Evolutionary conservation across 2,329 filamentous ascomycete genomes (phyloP).

Genomic region (Ambrosiella cleistominuta): DNA sequence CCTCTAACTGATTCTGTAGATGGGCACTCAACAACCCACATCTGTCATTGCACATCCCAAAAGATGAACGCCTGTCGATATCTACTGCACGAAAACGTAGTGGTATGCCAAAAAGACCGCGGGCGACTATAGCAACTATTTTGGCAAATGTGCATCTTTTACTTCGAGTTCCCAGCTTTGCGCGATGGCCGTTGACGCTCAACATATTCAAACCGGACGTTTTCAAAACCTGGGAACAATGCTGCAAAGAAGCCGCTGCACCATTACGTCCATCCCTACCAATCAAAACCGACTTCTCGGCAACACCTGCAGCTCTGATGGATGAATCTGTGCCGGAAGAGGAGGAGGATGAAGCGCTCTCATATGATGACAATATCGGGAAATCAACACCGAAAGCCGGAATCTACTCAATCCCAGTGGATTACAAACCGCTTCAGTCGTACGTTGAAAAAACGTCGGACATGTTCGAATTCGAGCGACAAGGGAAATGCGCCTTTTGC

Average conservation of each 20-base stretch:
- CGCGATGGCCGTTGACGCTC: constrained; percentile 63
- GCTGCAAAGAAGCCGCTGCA: constrained; percentile 32
- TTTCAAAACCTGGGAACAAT: constrained; percentile 47
- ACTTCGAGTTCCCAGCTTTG: constrained; percentile 62
- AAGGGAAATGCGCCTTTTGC: constrained; percentile 39
- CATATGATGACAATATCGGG: not conserved
- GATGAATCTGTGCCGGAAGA: not conserved
- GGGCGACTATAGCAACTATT: constrained; percentile 45
- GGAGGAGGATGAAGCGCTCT: not conserved
- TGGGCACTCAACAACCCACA: constrained; percentile 88
- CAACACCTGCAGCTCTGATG: constrained; percentile 13
- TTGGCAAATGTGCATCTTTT: constrained; percentile 70
- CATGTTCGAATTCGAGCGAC: constrained; percentile 36
- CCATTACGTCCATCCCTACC: constrained; percentile 30
- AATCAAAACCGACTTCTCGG: constrained; percentile 39
- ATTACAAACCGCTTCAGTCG: constrained; percentile 34
- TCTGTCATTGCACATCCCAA: constrained; percentile 58
- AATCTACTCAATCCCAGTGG: constrained; percentile 36
- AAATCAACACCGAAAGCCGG: constrained; percentile 22
- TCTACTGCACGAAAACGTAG: constrained; percentile 33
- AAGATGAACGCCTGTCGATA: constrained; percentile 39
- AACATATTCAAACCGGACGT: constrained; percentile 63
- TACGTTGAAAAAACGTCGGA: constrained; percentile 39
- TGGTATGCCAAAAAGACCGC: constrained; percentile 38
- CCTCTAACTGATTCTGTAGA: constrained; percentile 27